Percentiles rank a stretch among this genome's conserved stretches.
Conservation (phyloP, 2,329 filamentous ascomycete species). For the Dactylellina drechsleri region DNA sequence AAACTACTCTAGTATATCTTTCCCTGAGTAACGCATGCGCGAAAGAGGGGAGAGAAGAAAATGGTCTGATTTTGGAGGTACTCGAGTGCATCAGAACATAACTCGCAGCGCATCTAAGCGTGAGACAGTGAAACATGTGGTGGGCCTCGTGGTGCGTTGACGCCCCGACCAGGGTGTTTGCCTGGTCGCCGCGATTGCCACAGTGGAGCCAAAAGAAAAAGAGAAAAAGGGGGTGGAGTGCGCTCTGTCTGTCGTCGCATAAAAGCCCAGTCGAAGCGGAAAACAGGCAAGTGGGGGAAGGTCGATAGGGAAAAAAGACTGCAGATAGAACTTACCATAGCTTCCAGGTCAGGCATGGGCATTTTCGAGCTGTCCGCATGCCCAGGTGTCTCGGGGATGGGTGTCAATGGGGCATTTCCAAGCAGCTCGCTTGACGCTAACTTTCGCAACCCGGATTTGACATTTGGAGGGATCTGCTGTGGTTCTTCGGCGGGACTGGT, state of each 20-base stretch:
- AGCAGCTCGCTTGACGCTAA: slow-evolving; percentile 51
- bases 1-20: neutral
- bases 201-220: slow-evolving; percentile 29
- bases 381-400: slow-evolving; percentile 48
- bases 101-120: slow-evolving; percentile 46
- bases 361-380: slow-evolving; percentile 38
- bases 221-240: slow-evolving; percentile 27
- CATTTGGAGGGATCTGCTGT: slow-evolving; percentile 16
- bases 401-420: slow-evolving; percentile 51
- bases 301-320: slow-evolving; percentile 25
- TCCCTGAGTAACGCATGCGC: slow-evolving; percentile 8
- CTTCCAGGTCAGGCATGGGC: slow-evolving; percentile 35
- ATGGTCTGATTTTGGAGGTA: slow-evolving; percentile 7
- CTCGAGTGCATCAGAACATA: neutral
- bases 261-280: slow-evolving; percentile 13
- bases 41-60: neutral
- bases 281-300: slow-evolving; percentile 33
- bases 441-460: slow-evolving; percentile 48
- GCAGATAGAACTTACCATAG: slow-evolving; percentile 38
- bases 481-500: slow-evolving; percentile 25
- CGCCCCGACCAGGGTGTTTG: slow-evolving; percentile 37
- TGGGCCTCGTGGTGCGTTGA: slow-evolving; percentile 50
- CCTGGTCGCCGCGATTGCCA: slow-evolving; percentile 32
- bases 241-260: neutral
- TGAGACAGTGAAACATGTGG: slow-evolving; percentile 29